Evolutionary conservation across 1,284 basidiomycete genomes (phyloP).

Genomic region (Cerioporus squamosus): DNA sequence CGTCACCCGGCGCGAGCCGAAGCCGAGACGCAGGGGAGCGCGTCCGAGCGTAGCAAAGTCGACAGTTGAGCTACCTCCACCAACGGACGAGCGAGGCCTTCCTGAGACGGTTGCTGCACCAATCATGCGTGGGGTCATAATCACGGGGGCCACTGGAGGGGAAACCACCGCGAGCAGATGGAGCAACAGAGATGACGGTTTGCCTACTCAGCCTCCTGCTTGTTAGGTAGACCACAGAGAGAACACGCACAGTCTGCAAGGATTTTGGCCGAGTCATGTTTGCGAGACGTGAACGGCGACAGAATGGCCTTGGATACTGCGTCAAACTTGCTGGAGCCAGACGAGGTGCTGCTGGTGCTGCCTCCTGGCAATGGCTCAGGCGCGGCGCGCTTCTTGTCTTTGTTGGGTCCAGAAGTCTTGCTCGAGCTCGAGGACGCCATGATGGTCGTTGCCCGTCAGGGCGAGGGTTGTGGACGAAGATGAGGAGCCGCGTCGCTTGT

Average conservation of each 20-base stretch:
- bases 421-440: constrained; percentile 32
- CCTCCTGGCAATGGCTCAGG: constrained; percentile 40
- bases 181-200: constrained; percentile 5
- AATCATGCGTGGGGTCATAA: constrained; percentile 88
- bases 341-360: constrained; percentile 29
- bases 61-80: constrained; percentile 45
- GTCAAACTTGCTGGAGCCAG: constrained; percentile 49
- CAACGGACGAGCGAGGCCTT: constrained; percentile 48
- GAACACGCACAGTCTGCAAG: constrained; percentile 68
- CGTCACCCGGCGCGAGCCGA: constrained; percentile 69
- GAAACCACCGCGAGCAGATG: constrained; percentile 1
- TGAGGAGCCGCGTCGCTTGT: constrained; percentile 14
- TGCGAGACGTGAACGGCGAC: constrained; percentile 68
- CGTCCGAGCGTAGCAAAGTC: constrained; percentile 77
- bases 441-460: constrained; percentile 16
- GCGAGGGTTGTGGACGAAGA: constrained; percentile 10
- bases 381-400: constrained; percentile 35
- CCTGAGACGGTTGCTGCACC: constrained; percentile 66
- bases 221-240: neutral
- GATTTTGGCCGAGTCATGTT: constrained; percentile 69
- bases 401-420: constrained; percentile 18
- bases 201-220: constrained; percentile 13
- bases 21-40: constrained; percentile 69
- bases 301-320: constrained; percentile 68
- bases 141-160: constrained; percentile 78